These are phyloP conservation scores for Pythium guiyangense DNA, from an alignment of 352 stramenopile species.

Conservation along the genomic window DNA sequence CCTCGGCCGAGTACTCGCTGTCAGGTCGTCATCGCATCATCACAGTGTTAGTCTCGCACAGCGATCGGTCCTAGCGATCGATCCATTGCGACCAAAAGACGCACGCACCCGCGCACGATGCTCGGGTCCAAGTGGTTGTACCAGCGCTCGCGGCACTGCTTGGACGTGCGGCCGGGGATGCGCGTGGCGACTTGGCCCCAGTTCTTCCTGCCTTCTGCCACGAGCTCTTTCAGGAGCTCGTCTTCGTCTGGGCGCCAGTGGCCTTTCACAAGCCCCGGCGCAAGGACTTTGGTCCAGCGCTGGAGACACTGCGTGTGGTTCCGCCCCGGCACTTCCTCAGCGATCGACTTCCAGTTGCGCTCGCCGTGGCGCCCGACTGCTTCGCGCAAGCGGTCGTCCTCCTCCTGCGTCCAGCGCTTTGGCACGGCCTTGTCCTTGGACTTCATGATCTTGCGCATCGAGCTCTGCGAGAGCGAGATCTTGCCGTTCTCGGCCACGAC, in stretches of 20 bases:
- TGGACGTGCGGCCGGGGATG: conserved; percentile 80
- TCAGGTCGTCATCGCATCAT: no score
- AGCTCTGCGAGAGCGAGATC: conserved; percentile 40
- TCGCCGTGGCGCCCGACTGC: conserved; percentile 76
- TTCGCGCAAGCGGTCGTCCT: conserved; percentile 74
- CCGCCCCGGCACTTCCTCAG: conserved; percentile 73
- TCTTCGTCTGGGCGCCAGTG: conserved; percentile 95
- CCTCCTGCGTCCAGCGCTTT: conserved; percentile 74
- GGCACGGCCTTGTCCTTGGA: conserved; percentile 81
- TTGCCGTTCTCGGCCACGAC: conserved; percentile 31
- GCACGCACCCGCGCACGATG: conserved; percentile 7
- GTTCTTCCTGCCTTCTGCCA: conserved; percentile 79
- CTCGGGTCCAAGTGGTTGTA: conserved; percentile 82
- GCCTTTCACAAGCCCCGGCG: conserved; percentile 93
- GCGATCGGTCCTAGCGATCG: no score
- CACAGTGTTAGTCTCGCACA: no score
- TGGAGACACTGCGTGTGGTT: conserved; percentile 91
- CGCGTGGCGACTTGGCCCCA: conserved; percentile 85
- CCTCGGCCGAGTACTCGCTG: conserved; percentile 72
- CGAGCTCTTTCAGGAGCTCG: conserved; percentile 76
- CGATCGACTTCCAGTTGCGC: conserved; percentile 88
- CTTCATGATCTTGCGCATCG: conserved; percentile 72
- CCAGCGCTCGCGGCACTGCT: conserved; percentile 90
- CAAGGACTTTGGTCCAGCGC: conserved; percentile 90
- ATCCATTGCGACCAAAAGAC: no score